Percentiles rank a stretch among this genome's conserved stretches.
phyloP scores from a whole-genome alignment of 768 basidiomycete species.

The Myochromella boudieri region DNA sequence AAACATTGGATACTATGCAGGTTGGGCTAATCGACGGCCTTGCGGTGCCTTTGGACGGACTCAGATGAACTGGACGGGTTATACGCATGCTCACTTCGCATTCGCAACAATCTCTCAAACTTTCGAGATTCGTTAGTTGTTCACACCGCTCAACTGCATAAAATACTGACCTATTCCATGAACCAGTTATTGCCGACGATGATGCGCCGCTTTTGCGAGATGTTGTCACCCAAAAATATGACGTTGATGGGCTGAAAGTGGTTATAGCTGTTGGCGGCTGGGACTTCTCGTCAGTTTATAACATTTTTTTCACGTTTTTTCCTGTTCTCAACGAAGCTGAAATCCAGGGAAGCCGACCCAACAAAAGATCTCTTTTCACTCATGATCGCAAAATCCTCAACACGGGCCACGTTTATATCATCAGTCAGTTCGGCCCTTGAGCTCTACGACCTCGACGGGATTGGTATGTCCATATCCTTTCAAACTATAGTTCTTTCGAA shows the following conservation, averaged over 20 bases:
- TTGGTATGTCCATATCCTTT: no score
- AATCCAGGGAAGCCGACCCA: conserved; percentile 7
- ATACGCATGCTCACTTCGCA: conserved; percentile 16
- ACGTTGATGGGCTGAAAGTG: conserved; percentile 13
- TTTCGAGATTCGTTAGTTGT: conserved; percentile 2
- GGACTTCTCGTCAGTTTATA: conserved; percentile 16
- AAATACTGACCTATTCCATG: conserved; percentile 9
- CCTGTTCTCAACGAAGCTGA: conserved; percentile 1
- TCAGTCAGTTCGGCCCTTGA: conserved; percentile 15
- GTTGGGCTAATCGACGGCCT: no score
- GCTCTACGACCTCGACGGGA: conserved; percentile 17
- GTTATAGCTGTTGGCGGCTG: conserved; percentile 21
- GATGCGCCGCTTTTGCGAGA: no score
- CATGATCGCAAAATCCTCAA: conserved; percentile 15
- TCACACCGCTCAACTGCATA: conserved; percentile 10
- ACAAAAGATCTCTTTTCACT: conserved; percentile 13
- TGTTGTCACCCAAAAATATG: conserved; percentile 12
- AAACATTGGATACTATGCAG: no score
- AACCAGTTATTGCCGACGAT: no score
- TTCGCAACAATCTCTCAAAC: conserved; percentile 21
- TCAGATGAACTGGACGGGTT: conserved; percentile 17
- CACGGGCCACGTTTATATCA: conserved; percentile 18
- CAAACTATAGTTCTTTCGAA: no score
- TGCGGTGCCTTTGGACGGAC: no score
- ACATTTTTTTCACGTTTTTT: background rate